Conservation (phyloP, 129 eudicot genomes). For the Heracleum sosnowskyi region DNA sequence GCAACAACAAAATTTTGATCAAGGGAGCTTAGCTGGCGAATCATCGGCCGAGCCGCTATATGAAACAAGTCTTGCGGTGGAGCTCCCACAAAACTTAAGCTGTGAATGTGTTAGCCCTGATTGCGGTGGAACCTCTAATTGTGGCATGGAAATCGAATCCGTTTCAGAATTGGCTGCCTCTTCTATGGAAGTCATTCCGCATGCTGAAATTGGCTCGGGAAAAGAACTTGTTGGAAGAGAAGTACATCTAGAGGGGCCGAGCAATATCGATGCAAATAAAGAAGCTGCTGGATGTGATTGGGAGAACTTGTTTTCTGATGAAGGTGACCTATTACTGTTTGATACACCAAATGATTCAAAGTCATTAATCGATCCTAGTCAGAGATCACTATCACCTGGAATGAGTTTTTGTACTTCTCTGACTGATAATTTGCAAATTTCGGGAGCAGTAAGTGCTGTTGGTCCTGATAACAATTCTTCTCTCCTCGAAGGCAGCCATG, state of each 20-base stretch:
- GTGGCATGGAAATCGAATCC: constrained; percentile 6
- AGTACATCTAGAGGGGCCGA: constrained; percentile 25
- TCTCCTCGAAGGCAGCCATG: constrained; percentile 33
- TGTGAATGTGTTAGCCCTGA: constrained; percentile 38
- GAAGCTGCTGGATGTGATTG: constrained; percentile 63
- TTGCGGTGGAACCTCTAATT: background rate
- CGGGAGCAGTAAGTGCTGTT: constrained; percentile 16
- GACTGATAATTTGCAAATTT: constrained; percentile 15
- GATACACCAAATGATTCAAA: constrained; percentile 53
- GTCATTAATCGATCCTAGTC: constrained; percentile 27
- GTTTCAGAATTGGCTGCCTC: constrained; percentile 4
- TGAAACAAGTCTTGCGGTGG: constrained; percentile 37
- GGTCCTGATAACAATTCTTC: constrained; percentile 24
- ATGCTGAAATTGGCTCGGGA: constrained; percentile 10
- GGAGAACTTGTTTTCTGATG: constrained; percentile 58
- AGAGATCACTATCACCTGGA: constrained; percentile 21
- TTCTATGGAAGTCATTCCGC: background rate
- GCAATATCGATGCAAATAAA: constrained; percentile 34
- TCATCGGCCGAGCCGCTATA: constrained; percentile 27
- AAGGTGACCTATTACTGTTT: constrained; percentile 52
- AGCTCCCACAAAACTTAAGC: constrained; percentile 29
- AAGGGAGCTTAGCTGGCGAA: constrained; percentile 29
- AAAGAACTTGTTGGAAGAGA: constrained; percentile 26
- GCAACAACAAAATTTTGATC: constrained; percentile 24
- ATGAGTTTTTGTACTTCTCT: constrained; percentile 18